Percentiles rank a stretch among this genome's conserved stretches.
Conservation (phyloP, 108 stramenopile genomes). For the Skeletonema costatum region DNA sequence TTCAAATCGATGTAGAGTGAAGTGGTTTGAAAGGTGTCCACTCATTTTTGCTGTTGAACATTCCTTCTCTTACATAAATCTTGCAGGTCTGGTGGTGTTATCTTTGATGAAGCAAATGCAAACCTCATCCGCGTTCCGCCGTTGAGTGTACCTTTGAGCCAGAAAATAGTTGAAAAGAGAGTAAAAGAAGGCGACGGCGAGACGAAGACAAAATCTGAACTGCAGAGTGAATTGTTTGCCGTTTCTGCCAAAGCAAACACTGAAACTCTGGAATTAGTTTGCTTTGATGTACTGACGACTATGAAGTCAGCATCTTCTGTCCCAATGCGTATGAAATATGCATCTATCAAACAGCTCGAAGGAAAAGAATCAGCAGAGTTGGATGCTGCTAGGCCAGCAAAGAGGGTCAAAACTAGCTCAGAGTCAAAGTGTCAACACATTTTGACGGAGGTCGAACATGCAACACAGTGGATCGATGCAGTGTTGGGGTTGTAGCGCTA, state of each 20-base stretch:
- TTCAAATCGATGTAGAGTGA: not conserved
- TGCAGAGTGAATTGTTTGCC: slow-evolving; percentile 74
- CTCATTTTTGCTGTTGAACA: not conserved
- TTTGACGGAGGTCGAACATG: slow-evolving; percentile 36
- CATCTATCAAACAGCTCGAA: slow-evolving; percentile 7
- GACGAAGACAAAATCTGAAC: slow-evolving; percentile 37
- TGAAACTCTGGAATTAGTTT: slow-evolving; percentile 56
- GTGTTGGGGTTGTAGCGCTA: not conserved
- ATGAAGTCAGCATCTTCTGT: slow-evolving; percentile 58
- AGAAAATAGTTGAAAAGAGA: slow-evolving; percentile 65
- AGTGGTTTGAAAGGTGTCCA: not conserved
- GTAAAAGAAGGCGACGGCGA: slow-evolving; percentile 64
- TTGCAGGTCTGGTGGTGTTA: slow-evolving; percentile 62
- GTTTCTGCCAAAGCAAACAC: slow-evolving; percentile 52
- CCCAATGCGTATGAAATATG: slow-evolving; percentile 29
- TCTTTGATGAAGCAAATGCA: slow-evolving; percentile 38
- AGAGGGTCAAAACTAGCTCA: slow-evolving; percentile 13
- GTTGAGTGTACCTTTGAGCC: slow-evolving; percentile 59
- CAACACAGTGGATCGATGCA: slow-evolving; percentile 33
- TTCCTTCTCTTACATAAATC: not conserved
- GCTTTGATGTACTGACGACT: slow-evolving; percentile 52
- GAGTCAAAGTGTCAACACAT: slow-evolving; percentile 23
- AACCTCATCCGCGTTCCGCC: slow-evolving; percentile 68
- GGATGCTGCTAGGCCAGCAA: slow-evolving; percentile 9
- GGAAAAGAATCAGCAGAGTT: slow-evolving; percentile 3